Base-by-base conservation (phyloP, 306 rosid genomes). In the Dalbergia cultrata region DNA sequence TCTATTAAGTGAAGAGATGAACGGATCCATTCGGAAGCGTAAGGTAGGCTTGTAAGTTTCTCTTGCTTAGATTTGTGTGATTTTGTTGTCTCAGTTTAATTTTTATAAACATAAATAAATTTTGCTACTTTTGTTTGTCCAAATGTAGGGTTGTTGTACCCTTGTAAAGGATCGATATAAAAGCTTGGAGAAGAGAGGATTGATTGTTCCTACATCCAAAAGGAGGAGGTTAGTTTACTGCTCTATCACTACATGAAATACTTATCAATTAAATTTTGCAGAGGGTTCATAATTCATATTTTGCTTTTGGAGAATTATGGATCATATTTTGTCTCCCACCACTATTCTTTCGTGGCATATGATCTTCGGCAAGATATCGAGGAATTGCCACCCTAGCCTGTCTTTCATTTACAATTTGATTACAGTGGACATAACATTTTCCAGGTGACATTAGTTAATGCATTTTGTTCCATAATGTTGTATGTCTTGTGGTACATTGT, bases 141-240 rank as follows among this genome's bases (percentile, higher is more conserved):
- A 19, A 65, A 13, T 76, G 52, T 65, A 95, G 99, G 97, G 93
- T 13, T 95, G 97, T 54, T 90, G 90, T 85, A 95, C 91, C 59
- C 97, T 95, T 65, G 76, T 87, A 61, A 93, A 89, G 86, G 99
- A 93, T 70, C 82, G 98, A 73, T 93, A 87, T 64, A 96, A 92
- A 75, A 96, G 98, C 85, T 75, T 93, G 9, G 91, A 93, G 81
- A 93, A 96, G 80, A 88, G 99, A 85, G 99, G 99, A 85, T 52
- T 96, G 81, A 81, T 93, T 82, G 89, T 87, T 67, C 97, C 98
- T 22, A 80, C 70, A 44, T 58, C 81, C 61, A 88, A 75, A 78
- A 78, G 74, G 65, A 88, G 84, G 72, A 85, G 98, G 98, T 95
- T 66, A 72, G 93, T 77, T 54, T 17, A 60, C 52, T 75, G 17